Evolutionary conservation across 805 yeast species (phyloP).

Genomic region (Candida oleophila): DNA sequence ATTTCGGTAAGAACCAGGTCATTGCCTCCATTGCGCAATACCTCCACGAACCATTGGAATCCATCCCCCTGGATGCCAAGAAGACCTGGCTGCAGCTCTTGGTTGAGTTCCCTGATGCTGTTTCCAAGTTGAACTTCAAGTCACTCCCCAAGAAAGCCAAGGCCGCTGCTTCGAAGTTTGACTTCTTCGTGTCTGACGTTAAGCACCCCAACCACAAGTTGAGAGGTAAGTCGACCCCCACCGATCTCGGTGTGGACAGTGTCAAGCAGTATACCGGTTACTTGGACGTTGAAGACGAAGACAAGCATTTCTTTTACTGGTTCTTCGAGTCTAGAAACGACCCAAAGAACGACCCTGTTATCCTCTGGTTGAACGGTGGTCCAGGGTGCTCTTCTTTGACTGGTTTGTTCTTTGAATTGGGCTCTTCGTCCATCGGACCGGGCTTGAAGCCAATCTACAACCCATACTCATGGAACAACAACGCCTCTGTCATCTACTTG

Average conservation of each 20-base stretch:
- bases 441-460: constrained; percentile 23
- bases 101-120: constrained; percentile 55
- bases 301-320: constrained; percentile 39
- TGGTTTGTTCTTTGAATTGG: constrained; percentile 31
- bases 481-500: constrained; percentile 27
- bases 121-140: constrained; percentile 47
- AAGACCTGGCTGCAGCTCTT: constrained; percentile 65
- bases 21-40: constrained; percentile 50
- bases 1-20: constrained; percentile 26
- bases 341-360: constrained; percentile 28
- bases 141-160: constrained; percentile 48
- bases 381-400: constrained; percentile 31
- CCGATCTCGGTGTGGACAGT: constrained; percentile 70
- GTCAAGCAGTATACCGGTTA: constrained; percentile 86
- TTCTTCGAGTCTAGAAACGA: constrained; percentile 33
- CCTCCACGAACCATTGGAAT: constrained; percentile 49
- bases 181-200: constrained; percentile 34
- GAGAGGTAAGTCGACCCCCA: constrained; percentile 62
- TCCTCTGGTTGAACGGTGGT: constrained; percentile 34
- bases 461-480: constrained; percentile 29
- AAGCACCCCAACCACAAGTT: constrained; percentile 51
- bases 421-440: constrained; percentile 25
- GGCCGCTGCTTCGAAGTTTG: constrained; percentile 30
- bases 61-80: constrained; percentile 49
- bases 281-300: constrained; percentile 76